These are phyloP conservation scores for Auxenochlorella pyrenoidosa DNA, from an alignment of 139 green algal genomes.

Conservation along the genomic window DNA sequence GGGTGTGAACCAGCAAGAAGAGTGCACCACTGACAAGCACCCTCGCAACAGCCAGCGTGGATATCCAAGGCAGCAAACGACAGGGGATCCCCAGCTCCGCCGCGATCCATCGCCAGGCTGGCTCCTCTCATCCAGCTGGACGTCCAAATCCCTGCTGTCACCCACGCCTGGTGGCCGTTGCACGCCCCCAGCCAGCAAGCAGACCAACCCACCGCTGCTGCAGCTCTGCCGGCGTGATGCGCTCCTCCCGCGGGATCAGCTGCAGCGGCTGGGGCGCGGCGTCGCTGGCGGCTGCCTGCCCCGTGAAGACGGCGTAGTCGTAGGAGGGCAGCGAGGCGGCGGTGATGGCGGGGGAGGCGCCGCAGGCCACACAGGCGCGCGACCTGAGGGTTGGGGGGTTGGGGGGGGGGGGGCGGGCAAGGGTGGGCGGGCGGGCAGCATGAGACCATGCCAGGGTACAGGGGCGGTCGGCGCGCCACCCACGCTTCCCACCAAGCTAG, in stretches of 20 bases:
- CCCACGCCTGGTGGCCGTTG: too few relatives aligned
- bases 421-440: neutral
- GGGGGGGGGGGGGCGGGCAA: neutral
- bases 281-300: conserved; percentile 60
- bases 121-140: too few relatives aligned
- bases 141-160: too few relatives aligned
- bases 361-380: conserved; percentile 75
- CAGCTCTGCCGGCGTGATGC: conserved; percentile 49
- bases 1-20: too few relatives aligned
- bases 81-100: too few relatives aligned
- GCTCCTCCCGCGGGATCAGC: conserved; percentile 55
- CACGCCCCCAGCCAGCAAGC: neutral
- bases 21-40: too few relatives aligned
- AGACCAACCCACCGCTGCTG: conserved; percentile 5
- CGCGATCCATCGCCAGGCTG: too few relatives aligned
- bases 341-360: conserved; percentile 60
- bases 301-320: conserved; percentile 87
- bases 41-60: too few relatives aligned
- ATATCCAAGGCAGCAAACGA: too few relatives aligned
- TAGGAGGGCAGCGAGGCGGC: conserved; percentile 60
- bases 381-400: conserved; percentile 19
- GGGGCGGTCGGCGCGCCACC: too few relatives aligned
- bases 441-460: neutral
- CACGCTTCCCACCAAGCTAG: too few relatives aligned
- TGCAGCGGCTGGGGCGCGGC: conserved; percentile 50